Conservation (phyloP, 306 rosid genomes). For the Lathyrus oleraceus region DNA sequence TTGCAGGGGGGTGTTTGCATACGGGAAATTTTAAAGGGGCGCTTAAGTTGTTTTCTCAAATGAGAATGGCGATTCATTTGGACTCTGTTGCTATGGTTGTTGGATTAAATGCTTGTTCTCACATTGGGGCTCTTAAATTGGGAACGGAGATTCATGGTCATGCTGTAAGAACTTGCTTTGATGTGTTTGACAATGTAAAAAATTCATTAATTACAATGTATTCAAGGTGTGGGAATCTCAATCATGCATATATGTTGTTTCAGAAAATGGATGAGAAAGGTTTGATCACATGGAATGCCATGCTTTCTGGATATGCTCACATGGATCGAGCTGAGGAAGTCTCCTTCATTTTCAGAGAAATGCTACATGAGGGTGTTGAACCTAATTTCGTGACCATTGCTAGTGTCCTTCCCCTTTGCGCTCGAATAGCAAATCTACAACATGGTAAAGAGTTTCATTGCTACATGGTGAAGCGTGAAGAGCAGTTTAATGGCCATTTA, state of each 20-base stretch:
- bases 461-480: slow-evolving; percentile 61
- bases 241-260: slow-evolving; percentile 62
- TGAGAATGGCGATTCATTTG: slow-evolving; percentile 56
- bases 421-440: slow-evolving; percentile 80
- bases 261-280: slow-evolving; percentile 49
- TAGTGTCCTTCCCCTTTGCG: slow-evolving; percentile 86
- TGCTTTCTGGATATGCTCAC: slow-evolving; percentile 75
- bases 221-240: slow-evolving; percentile 76
- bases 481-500: slow-evolving; percentile 50
- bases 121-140: slow-evolving; percentile 61
- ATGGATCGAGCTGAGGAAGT: slow-evolving; percentile 73
- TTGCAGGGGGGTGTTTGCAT: slow-evolving; percentile 74
- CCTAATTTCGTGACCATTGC: slow-evolving; percentile 83
- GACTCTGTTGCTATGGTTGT: slow-evolving; percentile 66
- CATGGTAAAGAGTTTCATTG: slow-evolving; percentile 91
- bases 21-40: slow-evolving; percentile 48
- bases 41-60: slow-evolving; percentile 67
- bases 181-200: slow-evolving; percentile 50
- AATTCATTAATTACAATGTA: slow-evolving; percentile 89
- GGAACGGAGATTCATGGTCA: slow-evolving; percentile 86
- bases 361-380: slow-evolving; percentile 56
- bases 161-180: slow-evolving; percentile 53
- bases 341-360: slow-evolving; percentile 69
- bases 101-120: slow-evolving; percentile 80
- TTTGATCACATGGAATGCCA: slow-evolving; percentile 75